A percentile compares a stretch with the other conserved stretches of the same genome.
Conservation (phyloP, 192 early-diverging fungal species). For the Glomus cerebriforme region DNA sequence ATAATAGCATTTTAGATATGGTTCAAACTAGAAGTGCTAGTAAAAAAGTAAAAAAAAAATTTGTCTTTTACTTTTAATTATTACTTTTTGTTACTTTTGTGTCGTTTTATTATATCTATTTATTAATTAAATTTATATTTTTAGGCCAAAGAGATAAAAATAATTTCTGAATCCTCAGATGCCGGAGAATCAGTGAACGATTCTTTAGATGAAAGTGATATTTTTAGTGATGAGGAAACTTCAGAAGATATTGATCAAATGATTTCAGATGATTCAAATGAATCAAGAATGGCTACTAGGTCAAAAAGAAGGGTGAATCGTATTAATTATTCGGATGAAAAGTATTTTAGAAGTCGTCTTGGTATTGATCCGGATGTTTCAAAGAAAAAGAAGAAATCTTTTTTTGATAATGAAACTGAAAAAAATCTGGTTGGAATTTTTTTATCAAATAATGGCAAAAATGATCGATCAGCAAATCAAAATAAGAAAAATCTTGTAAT, state of each 20-base stretch:
- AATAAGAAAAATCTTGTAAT: neutral
- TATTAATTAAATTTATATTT: too few relatives aligned
- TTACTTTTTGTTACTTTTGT: too few relatives aligned
- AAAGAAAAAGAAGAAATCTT: neutral
- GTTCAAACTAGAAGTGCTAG: neutral
- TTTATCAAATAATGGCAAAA: neutral
- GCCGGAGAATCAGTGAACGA: neutral
- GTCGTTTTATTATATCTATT: too few relatives aligned
- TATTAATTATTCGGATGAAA: conserved; percentile 18
- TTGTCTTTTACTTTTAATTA: too few relatives aligned
- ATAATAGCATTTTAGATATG: neutral
- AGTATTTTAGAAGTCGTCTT: conserved; percentile 7
- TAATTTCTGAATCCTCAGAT: neutral
- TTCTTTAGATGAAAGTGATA: too few relatives aligned
- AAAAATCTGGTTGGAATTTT: neutral
- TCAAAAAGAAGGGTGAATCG: neutral
- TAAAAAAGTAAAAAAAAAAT: neutral
- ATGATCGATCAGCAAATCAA: neutral
- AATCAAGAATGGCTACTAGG: neutral
- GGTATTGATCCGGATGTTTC: neutral
- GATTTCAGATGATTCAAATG: neutral
- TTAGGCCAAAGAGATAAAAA: neutral
- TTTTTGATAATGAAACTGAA: neutral
- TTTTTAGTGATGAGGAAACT: too few relatives aligned
- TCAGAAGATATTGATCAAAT: neutral